A percentile compares a stretch with the other conserved stretches of the same genome.
These are phyloP conservation scores for Zea luxurians DNA, from an alignment of 176 grass and related monocot species.

Conservation along the genomic window DNA sequence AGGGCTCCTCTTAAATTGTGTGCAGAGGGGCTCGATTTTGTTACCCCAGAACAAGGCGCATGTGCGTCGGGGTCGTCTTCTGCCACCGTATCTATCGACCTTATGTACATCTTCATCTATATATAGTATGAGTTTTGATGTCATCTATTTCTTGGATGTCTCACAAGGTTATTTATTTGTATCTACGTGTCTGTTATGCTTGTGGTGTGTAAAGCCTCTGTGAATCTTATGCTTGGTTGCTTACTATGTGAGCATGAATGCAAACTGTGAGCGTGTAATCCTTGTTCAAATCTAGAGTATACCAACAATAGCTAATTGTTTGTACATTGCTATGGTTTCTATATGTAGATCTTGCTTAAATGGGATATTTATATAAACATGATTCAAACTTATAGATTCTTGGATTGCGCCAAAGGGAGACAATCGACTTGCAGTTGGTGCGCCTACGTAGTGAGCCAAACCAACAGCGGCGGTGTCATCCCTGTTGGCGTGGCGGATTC, in stretches of 20 bases:
- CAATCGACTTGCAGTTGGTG: no score
- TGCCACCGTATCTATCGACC: conserved; percentile 42
- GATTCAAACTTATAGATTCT: no score
- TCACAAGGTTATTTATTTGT: neutral
- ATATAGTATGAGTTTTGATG: conserved; percentile 49
- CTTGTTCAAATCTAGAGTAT: neutral
- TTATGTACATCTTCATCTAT: conserved; percentile 43
- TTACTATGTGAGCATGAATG: neutral
- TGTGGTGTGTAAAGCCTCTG: neutral
- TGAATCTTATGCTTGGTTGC: neutral
- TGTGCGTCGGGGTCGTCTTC: conserved; percentile 36
- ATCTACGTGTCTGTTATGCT: neutral
- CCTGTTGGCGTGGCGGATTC: no score
- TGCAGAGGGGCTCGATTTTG: conserved; percentile 58
- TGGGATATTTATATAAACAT: no score
- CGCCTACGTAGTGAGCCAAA: no score
- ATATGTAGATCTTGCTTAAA: no score
- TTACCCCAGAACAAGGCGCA: conserved; percentile 29
- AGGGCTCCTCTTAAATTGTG: conserved; percentile 48
- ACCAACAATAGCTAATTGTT: neutral
- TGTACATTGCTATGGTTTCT: no score
- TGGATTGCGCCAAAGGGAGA: no score
- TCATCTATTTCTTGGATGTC: conserved; percentile 9
- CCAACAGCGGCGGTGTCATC: no score
- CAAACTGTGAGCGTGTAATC: neutral